Percentiles rank a stretch among this genome's conserved stretches.
These are phyloP conservation scores for Candida rishiriensis DNA, from an alignment of 805 yeast species.

Conservation along the genomic window DNA sequence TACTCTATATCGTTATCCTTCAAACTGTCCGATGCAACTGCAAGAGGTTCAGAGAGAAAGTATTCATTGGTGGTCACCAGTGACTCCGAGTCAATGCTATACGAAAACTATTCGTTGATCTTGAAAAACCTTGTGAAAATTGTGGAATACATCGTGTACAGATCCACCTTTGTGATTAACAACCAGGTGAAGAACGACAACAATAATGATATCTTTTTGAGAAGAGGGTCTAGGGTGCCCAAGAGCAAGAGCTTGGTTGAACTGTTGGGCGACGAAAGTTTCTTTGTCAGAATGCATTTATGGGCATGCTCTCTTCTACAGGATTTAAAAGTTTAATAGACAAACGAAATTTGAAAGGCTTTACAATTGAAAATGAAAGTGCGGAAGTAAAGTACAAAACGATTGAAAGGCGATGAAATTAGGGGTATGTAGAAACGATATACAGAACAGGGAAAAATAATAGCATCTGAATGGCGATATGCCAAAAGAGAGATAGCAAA, in stretches of 20 bases:
- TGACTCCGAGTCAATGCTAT: slow-evolving; percentile 47
- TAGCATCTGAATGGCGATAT: neutral
- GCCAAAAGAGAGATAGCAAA: neutral
- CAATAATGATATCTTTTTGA: slow-evolving; percentile 48
- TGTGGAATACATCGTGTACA: slow-evolving; percentile 35
- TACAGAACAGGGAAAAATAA: neutral
- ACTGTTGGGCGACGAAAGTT: slow-evolving; percentile 47
- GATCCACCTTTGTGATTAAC: slow-evolving; percentile 14
- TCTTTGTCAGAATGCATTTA: slow-evolving; percentile 55
- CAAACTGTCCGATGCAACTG: slow-evolving; percentile 58
- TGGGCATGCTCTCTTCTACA: slow-evolving; percentile 56
- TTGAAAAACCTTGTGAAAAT: slow-evolving; percentile 36
- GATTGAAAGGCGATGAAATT: no score
- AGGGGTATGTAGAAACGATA: neutral
- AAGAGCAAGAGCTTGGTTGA: slow-evolving; percentile 53
- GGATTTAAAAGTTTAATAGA: slow-evolving; percentile 4
- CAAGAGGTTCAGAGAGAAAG: slow-evolving; percentile 71
- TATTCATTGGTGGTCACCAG: slow-evolving; percentile 56
- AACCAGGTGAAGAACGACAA: slow-evolving; percentile 23
- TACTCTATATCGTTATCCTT: slow-evolving; percentile 56
- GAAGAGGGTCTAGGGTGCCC: slow-evolving; percentile 47
- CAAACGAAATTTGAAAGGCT: neutral
- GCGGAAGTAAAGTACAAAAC: no score
- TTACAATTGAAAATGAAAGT: no score
- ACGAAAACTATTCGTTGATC: slow-evolving; percentile 53